Conservation (phyloP, 306 rosid species). For the Calophaca sinica region DNA sequence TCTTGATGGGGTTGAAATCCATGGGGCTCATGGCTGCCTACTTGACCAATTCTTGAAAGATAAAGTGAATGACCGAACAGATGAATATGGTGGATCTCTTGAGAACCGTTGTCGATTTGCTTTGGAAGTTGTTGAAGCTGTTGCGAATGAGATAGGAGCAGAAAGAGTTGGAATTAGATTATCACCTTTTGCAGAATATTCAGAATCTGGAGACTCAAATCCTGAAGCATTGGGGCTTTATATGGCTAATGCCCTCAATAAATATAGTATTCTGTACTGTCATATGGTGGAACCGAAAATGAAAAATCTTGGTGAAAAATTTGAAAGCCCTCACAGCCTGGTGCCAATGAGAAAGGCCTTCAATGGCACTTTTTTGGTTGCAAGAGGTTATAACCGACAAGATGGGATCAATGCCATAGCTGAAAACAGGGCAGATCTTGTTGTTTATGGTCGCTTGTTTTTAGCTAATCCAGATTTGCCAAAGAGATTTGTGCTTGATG, state of each 20-base stretch:
- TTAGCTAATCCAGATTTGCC: slow-evolving; percentile 82
- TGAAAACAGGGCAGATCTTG: slow-evolving; percentile 19
- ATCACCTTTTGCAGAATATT: slow-evolving; percentile 40
- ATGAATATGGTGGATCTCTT: slow-evolving; percentile 75
- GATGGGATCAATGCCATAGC: slow-evolving; percentile 35
- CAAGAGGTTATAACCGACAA: slow-evolving; percentile 28
- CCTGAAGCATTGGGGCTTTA: slow-evolving; percentile 19
- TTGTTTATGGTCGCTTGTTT: slow-evolving; percentile 50
- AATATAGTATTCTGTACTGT: slow-evolving; percentile 20
- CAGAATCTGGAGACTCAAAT: slow-evolving; percentile 5
- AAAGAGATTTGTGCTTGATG: slow-evolving; percentile 63
- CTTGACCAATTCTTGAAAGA: slow-evolving; percentile 75
- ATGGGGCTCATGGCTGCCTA: slow-evolving; percentile 74
- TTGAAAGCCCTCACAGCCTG: slow-evolving; percentile 14
- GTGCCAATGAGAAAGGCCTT: slow-evolving; percentile 43
- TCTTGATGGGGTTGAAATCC: slow-evolving; percentile 83
- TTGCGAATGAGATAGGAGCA: slow-evolving; percentile 63
- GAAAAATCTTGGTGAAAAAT: not conserved
- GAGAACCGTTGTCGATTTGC: slow-evolving; percentile 71
- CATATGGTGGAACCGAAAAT: slow-evolving; percentile 38
- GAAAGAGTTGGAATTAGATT: slow-evolving; percentile 38
- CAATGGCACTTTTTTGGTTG: slow-evolving; percentile 35
- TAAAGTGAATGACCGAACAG: slow-evolving; percentile 64
- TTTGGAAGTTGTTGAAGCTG: slow-evolving; percentile 65
- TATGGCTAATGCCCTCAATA: slow-evolving; percentile 33